Conservation (phyloP, 2,329 filamentous ascomycete genomes). For the Chlorencoelia australis region DNA sequence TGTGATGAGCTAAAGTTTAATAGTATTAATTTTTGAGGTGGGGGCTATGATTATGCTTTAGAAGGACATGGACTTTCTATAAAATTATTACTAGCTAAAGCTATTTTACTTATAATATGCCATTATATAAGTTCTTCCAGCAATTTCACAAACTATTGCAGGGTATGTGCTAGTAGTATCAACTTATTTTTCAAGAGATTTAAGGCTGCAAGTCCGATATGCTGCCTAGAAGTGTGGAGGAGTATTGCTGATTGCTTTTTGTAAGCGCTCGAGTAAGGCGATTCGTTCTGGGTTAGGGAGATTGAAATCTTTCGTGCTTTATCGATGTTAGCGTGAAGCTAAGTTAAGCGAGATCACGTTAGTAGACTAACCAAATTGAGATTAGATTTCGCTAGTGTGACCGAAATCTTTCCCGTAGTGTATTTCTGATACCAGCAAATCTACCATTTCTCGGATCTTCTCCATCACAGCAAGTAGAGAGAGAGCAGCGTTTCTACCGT, state of each 20-base stretch:
- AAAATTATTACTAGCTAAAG: background rate
- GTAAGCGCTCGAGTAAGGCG: conserved; percentile 9
- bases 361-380: too few species aligned
- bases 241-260: conserved; percentile 6
- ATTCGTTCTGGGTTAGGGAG: conserved; percentile 10
- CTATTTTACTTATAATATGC: conserved; percentile 3
- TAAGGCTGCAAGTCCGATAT: conserved; percentile 8
- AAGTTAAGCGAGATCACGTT: too few species aligned
- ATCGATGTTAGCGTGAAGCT: too few species aligned
- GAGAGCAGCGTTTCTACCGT: too few species aligned
- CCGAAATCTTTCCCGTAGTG: too few species aligned
- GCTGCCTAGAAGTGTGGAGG: conserved; percentile 13
- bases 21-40: conserved; percentile 4
- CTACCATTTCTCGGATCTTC: too few species aligned
- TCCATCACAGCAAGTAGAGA: too few species aligned
- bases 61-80: conserved; percentile 1
- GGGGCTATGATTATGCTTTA: conserved; percentile 1
- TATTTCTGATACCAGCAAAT: too few species aligned
- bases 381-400: too few species aligned
- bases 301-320: conserved; percentile 14
- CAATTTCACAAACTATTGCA: conserved; percentile 1
- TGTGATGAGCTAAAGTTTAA: conserved; percentile 6
- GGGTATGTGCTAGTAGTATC: background rate
- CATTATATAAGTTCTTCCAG: conserved; percentile 4
- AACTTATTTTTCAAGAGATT: background rate